phyloP scores from a whole-genome alignment of 139 green algal genomes.

The Chlorella sp. region DNA sequence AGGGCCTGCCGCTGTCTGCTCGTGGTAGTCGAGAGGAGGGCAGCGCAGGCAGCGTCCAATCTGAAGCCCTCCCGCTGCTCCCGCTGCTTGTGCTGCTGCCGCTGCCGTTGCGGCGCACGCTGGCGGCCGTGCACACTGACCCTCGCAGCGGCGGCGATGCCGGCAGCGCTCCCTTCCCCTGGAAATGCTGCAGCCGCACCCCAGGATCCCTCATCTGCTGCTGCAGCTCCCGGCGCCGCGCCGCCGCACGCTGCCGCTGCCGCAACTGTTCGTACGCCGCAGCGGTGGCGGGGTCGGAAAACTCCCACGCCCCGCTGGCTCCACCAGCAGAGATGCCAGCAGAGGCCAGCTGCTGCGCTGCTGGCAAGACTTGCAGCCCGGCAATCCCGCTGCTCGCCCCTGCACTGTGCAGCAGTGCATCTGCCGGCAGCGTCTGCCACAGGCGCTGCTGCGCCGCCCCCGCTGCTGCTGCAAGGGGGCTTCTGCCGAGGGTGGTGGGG shows the following conservation, averaged over 20 bases:
- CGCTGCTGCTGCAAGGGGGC: not conserved
- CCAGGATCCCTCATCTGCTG: not conserved
- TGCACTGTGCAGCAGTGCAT: not conserved
- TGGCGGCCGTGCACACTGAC: not conserved
- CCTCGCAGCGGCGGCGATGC: too few species aligned
- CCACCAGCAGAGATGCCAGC: not conserved
- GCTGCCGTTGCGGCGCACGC: not conserved
- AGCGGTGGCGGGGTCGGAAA: conserved; percentile 2
- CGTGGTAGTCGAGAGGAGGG: not conserved
- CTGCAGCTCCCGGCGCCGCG: not conserved
- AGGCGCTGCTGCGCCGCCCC: not conserved
- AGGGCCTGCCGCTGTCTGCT: not conserved
- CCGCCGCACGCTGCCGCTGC: not conserved
- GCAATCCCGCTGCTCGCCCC: not conserved
- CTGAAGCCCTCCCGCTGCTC: not conserved
- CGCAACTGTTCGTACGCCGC: conserved; percentile 19
- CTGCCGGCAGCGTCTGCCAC: not conserved
- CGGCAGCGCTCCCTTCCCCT: not conserved
- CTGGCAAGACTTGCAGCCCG: not conserved
- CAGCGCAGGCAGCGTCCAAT: not conserved
- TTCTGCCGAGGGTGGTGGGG: too few species aligned
- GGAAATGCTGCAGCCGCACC: conserved; percentile 3
- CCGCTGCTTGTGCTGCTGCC: not conserved
- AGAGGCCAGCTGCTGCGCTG: not conserved
- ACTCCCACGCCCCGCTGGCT: not conserved